phyloP scores from a whole-genome alignment of 2,329 filamentous ascomycete species.

The Cercospora sesami region DNA sequence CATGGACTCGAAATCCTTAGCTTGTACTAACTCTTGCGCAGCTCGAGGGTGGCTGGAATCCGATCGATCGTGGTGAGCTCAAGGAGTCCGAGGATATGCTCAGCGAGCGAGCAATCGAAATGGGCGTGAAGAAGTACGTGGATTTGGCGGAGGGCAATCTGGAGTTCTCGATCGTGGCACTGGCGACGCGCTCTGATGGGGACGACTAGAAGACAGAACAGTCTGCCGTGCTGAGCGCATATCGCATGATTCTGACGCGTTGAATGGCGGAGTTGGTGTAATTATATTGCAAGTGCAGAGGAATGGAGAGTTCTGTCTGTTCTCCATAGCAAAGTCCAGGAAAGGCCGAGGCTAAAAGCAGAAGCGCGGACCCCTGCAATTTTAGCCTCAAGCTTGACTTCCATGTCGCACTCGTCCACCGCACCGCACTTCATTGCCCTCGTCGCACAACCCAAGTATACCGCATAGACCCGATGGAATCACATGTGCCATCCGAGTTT shows the following conservation, averaged over 20 bases:
- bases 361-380: neutral
- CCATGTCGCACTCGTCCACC: neutral
- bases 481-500: neutral
- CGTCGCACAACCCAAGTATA: neutral
- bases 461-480: neutral
- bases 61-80: slow-evolving; percentile 47
- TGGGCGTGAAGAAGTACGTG: slow-evolving; percentile 45
- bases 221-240: neutral
- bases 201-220: neutral
- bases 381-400: neutral
- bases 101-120: slow-evolving; percentile 45
- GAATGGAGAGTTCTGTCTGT: neutral
- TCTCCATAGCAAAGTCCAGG: neutral
- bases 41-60: slow-evolving; percentile 45
- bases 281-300: neutral
- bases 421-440: neutral
- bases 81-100: slow-evolving; percentile 48
- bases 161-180: slow-evolving; percentile 49
- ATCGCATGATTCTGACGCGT: neutral
- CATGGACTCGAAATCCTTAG: neutral
- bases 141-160: slow-evolving; percentile 42
- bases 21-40: neutral
- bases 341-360: slow-evolving; percentile 4
- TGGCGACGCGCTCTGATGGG: slow-evolving; percentile 35
- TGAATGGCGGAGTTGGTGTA: neutral